These are phyloP conservation scores for Neurospora sp. DNA, from an alignment of 495 filamentous ascomycete genomes.

Conservation along the genomic window DNA sequence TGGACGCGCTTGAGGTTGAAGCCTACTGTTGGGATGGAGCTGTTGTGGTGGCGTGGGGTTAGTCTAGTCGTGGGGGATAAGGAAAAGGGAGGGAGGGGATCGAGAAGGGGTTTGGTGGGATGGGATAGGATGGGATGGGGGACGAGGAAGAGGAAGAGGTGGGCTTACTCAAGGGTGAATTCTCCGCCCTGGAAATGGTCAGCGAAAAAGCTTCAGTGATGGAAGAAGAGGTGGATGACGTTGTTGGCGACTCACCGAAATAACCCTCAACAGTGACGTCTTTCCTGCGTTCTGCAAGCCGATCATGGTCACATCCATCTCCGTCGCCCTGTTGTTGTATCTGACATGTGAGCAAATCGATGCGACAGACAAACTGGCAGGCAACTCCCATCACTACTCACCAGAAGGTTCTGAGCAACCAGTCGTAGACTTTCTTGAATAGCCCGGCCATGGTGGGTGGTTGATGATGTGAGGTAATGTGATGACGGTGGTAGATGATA, in stretches of 20 bases:
- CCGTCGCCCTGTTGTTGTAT: constrained; percentile 63
- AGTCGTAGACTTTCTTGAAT: constrained; percentile 95
- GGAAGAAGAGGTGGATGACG: background rate
- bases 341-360: background rate
- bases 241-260: constrained; percentile 54
- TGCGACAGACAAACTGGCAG: background rate
- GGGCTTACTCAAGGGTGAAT: constrained; percentile 96
- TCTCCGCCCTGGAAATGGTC: constrained; percentile 68
- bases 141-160: background rate
- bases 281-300: constrained; percentile 97
- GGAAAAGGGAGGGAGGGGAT: background rate
- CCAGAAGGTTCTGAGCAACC: constrained; percentile 96
- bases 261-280: constrained; percentile 84
- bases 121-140: background rate
- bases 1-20: constrained; percentile 99
- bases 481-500: background rate
- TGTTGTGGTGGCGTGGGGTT: constrained; percentile 37
- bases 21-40: constrained; percentile 95
- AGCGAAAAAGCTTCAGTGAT: background rate
- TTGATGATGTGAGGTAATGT: background rate
- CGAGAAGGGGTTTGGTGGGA: constrained; percentile 1
- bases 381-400: constrained; percentile 42
- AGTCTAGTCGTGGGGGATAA: constrained; percentile 20
- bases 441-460: constrained; percentile 23
- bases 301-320: constrained; percentile 99